Conservation (phyloP, 768 basidiomycete species). For the Gelatoporia subvermispora region DNA sequence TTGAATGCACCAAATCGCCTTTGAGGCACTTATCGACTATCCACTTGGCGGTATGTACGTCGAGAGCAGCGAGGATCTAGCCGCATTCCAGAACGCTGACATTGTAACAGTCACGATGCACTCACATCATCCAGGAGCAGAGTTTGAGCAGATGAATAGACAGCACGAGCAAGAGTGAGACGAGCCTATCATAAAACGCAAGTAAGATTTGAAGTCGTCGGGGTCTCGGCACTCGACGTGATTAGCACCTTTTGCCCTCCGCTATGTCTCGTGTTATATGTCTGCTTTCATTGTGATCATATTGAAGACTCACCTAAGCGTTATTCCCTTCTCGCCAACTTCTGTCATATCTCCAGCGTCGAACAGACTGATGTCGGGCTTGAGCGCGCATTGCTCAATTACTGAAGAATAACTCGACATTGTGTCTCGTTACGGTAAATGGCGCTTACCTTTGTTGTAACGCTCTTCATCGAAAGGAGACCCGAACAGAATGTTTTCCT, state of each 20-base stretch:
- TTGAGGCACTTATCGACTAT: slow-evolving; percentile 44
- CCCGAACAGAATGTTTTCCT: slow-evolving; percentile 53
- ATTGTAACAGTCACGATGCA: background rate
- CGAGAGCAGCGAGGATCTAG: slow-evolving; percentile 40
- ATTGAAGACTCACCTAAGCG: slow-evolving; percentile 18
- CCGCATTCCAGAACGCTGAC: background rate
- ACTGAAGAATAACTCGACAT: no score
- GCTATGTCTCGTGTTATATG: slow-evolving; percentile 13
- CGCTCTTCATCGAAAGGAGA: slow-evolving; percentile 39
- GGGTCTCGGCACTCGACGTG: no score
- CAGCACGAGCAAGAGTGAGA: slow-evolving; percentile 53
- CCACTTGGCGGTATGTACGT: slow-evolving; percentile 46
- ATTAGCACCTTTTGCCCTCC: slow-evolving; percentile 43
- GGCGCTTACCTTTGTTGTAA: slow-evolving; percentile 38
- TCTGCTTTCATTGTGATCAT: no score
- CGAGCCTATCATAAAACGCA: slow-evolving; percentile 33
- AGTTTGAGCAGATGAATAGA: slow-evolving; percentile 54
- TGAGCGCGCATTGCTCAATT: slow-evolving; percentile 31
- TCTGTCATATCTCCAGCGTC: slow-evolving; percentile 38
- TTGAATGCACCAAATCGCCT: slow-evolving; percentile 39
- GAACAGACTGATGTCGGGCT: slow-evolving; percentile 27
- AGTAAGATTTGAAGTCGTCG: no score
- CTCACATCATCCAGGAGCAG: slow-evolving; percentile 68
- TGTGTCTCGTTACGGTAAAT: background rate
- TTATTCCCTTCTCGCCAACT: slow-evolving; percentile 54